A percentile compares a stretch with the other conserved stretches of the same genome.
phyloP scores from a whole-genome alignment of 2,329 filamentous ascomycete genomes.

The Nothophaeocryptopus gaeumannii region DNA sequence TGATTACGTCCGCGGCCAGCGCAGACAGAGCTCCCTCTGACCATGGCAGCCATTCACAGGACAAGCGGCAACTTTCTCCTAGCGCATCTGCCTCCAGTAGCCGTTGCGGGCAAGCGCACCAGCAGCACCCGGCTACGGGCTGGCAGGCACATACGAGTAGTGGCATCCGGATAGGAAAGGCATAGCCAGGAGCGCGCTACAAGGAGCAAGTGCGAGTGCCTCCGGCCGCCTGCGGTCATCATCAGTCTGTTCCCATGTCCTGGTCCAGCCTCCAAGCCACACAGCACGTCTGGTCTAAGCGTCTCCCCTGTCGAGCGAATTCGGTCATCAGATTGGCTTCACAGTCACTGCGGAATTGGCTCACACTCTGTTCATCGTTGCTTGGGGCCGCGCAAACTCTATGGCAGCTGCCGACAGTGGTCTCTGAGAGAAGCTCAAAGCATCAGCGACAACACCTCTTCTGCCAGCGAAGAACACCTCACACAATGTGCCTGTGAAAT shows the following conservation, averaged over 20 bases:
- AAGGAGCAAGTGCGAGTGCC: slow-evolving; percentile 2
- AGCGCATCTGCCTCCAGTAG: slow-evolving; percentile 16
- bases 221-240: slow-evolving; percentile 2
- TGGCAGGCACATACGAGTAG: slow-evolving; percentile 19
- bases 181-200: slow-evolving; percentile 13
- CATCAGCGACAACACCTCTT: background rate
- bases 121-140: slow-evolving; percentile 3
- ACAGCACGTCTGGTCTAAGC: slow-evolving; percentile 16
- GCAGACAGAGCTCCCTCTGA: background rate
- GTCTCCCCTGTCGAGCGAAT: slow-evolving; percentile 15
- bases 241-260: slow-evolving; percentile 10
- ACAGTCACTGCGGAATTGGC: slow-evolving; percentile 20
- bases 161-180: slow-evolving; percentile 6
- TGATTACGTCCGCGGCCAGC: slow-evolving; percentile 3
- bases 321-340: slow-evolving; percentile 26
- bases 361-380: slow-evolving; percentile 16
- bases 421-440: slow-evolving; percentile 7
- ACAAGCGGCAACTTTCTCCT: slow-evolving; percentile 22
- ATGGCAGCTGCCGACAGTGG: slow-evolving; percentile 25
- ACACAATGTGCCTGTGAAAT: no score
- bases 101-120: slow-evolving; percentile 15
- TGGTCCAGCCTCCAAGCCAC: slow-evolving; percentile 21
- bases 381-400: slow-evolving; percentile 21
- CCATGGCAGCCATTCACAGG: slow-evolving; percentile 18
- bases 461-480: background rate